Base-by-base conservation (phyloP, 352 stramenopile species). In the Phytophthora meadii region DNA sequence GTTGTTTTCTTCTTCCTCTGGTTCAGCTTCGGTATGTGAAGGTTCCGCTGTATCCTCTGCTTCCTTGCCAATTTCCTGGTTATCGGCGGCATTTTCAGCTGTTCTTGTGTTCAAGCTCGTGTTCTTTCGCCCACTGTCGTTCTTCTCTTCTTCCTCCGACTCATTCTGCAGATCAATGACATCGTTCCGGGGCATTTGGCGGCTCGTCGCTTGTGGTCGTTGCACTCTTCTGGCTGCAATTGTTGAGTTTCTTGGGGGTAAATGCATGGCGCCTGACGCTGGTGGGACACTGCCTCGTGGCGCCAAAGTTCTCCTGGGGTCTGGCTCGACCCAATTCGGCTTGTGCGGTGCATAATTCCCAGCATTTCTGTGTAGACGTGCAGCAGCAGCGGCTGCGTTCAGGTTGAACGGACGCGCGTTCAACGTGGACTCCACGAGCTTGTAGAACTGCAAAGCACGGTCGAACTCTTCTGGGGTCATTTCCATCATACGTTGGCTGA, bases 101-200 rank as follows among this genome's bases (percentile, higher is more conserved):
- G 7, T 14, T 12, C 30, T 36, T 12, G 30, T 36, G 30, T 14
- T 36, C 1, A 14, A 36, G 7, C 28, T 32, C 19, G 55, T 19
- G 34, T 68, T 36, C 30, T 12, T 36, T 36, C 30, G 34, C n/a
- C 17, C 17, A 39, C 17, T 25, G 24, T 52, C 36, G 4, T 45
- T 24, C n/a, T 73, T 68, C 19, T 72, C 70, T 42, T 77, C 70
- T 30, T 65, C 61, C 40, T 74, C 69, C 9, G 70, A 70, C 28
- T 76, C 70, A 34, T 65, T 66, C 17, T 76, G 66, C 15, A 79
- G 49, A 50, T 79, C 70, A 44, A 79, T 73, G 6, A 79, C 54
- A 15, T 51, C 53, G 14, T 25, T 48, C 32, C 30, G 37, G 15
- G 27, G 17, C 15, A 27, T 10, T 40, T 30, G 46, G 27, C 36